Evolutionary conservation across 2,329 filamentous ascomycete species (phyloP).

Genomic region (Teratosphaeria destructans): DNA sequence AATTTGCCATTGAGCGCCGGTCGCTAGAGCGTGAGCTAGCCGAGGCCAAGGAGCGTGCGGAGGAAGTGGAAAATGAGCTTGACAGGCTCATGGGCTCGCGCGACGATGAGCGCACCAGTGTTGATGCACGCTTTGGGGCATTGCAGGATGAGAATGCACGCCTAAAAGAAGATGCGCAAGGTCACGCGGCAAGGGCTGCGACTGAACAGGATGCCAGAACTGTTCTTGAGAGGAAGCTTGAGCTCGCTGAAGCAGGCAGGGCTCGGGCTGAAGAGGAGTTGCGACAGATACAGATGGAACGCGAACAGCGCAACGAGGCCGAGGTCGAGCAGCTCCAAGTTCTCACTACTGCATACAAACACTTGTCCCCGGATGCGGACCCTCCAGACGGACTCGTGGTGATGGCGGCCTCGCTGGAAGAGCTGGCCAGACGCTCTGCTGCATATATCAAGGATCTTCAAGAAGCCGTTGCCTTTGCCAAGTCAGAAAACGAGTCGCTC

Average conservation of each 20-base stretch:
- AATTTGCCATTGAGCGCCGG: conserved; percentile 77
- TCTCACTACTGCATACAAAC: conserved; percentile 27
- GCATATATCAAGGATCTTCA: conserved; percentile 35
- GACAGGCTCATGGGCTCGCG: conserved; percentile 73
- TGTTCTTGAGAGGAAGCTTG: conserved; percentile 43
- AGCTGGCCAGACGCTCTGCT: conserved; percentile 32
- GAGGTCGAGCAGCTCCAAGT: conserved; percentile 23
- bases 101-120: conserved; percentile 65
- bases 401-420: conserved; percentile 34
- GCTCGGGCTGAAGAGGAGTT: conserved; percentile 25
- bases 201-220: conserved; percentile 54
- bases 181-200: conserved; percentile 54
- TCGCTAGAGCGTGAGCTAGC: conserved; percentile 73
- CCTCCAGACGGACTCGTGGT: conserved; percentile 28
- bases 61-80: conserved; percentile 86
- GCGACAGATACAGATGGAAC: conserved; percentile 47
- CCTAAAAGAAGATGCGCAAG: conserved; percentile 40
- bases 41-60: conserved; percentile 62
- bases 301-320: conserved; percentile 42
- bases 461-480: conserved; percentile 37
- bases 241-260: conserved; percentile 16
- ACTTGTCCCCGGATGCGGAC: conserved; percentile 27
- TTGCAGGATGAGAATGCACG: conserved; percentile 63
- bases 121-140: conserved; percentile 56
- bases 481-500: conserved; percentile 35